Base-by-base conservation (phyloP, 495 filamentous ascomycete species). In the Acidomyces sp. region DNA sequence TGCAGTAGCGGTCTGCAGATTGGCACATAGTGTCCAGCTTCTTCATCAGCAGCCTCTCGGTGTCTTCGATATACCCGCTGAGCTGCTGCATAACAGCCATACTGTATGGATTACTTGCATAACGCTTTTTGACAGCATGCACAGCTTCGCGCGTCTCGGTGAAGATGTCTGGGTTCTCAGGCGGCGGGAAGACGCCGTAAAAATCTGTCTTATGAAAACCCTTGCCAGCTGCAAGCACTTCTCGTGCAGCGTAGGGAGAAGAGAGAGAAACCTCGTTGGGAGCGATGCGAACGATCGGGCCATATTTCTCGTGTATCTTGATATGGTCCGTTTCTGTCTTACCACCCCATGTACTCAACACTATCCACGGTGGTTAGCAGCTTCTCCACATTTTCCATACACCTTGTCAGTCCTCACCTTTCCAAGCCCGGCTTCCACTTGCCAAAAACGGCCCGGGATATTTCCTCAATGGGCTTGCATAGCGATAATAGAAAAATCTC, bases 141-240 rank as follows among this genome's bases (percentile, higher is more conserved):
- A 68, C 62, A 37, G 67, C 60, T 58, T 74, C 70, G 37, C 65
- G 55, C 6, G 56, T 63, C 55, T 71, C 68, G 34, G 69, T 72
- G 56, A 74, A 74, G 55, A 72, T 71, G 34, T 72, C 70, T n/a
- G 68, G 69, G 52, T 71, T 71, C 50, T 71, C 69, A 1, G 68
- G 64, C 5, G 68, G 67, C 21, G 69, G 69, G 48, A 72, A 71
- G 12, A 72, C 68, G 26, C 49, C 58, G 56, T 72, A 72, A 34
- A 70, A 71, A 34, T 65, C 59, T 10, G 69, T 72, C 60, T 74
- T 72, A 56, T 66, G 65, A 55, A 70, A 74, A 16, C 68, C 62
- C 47, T 66, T 71, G 25, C 69, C 68, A 6, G 66, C 65, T 13
- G 58, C 63, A 22, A 70, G 55, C 21, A 73, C 41, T 13, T 63